Evolutionary conservation across 2,329 filamentous ascomycete genomes (phyloP), one percentile per base, ranked within the genome.

Genomic region (Arthrinium puccinioides): DNA sequence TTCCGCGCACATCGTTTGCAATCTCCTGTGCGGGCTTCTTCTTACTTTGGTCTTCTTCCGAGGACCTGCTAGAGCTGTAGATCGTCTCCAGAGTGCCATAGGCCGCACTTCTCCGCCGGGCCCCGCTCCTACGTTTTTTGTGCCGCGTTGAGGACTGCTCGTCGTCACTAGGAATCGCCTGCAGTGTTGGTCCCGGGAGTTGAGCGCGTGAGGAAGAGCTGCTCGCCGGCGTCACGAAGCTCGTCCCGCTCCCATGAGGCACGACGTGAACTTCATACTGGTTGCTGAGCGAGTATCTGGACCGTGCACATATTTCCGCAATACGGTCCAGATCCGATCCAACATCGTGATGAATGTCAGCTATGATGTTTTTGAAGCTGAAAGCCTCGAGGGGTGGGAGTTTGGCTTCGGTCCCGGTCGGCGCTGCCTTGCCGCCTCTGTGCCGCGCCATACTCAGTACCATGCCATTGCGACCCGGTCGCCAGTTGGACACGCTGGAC

Each of bases 201-300:
- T 61, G 51, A 25, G 49, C 37, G 23, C 39, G 46, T 11, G 44
- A 47, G 33, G 57, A 52, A 9, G 54, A 49, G n/a, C 44, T 46
- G 19, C 44, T 45, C 39, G 29, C 40, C 36, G 27, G 51, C 3
- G 56, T 44, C 14, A 67, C 34, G 42, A 77, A 75, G 1, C 63
- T 58, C 2, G 69, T 55, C 4, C 77, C 75, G 2, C 72, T 74
- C 15, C 76, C 76, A 47, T 81, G 77, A 11, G 77, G 77, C 10
- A 72, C 63, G 41, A 80, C 73, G 46, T 82, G 78, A 6, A 79
- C 74, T 49, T 81, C 78, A 48, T 82, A 81, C 51, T 82, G 77
- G 53, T 80, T 79, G 55, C 76, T 80, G 36, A 82, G 53, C 27
- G 76, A 81, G 53, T 81, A 82, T 29, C 73, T 69, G 10, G 76